phyloP scores from a whole-genome alignment of 345 rosid genomes.

The Bruguiera parviflora region DNA sequence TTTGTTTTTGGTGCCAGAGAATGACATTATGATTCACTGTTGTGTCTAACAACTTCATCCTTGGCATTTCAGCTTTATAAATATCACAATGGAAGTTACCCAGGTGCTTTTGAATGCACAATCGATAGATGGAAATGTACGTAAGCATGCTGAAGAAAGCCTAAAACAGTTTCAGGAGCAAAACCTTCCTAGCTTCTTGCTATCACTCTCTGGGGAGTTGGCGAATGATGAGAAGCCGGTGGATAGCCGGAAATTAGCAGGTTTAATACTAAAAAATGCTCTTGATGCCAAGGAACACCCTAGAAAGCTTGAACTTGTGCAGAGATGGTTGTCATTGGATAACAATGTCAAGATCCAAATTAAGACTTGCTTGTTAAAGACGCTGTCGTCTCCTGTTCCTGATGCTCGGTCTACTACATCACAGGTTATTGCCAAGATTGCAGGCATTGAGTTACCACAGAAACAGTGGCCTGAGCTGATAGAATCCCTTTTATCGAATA shows the following conservation, averaged over 20 bases:
- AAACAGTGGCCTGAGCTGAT: constrained; percentile 1
- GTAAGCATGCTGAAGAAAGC: background rate
- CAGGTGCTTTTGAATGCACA: background rate
- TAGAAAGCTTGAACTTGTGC: constrained; percentile 1
- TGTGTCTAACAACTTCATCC: too few relatives aligned
- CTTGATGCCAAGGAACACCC: constrained; percentile 1
- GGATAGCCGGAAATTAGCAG: background rate
- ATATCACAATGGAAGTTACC: background rate
- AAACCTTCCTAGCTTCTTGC: background rate
- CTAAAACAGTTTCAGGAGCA: background rate
- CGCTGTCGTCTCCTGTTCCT: background rate
- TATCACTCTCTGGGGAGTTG: background rate
- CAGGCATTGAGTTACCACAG: background rate
- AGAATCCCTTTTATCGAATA: background rate
- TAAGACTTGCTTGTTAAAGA: background rate
- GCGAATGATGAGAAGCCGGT: background rate
- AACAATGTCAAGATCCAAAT: background rate
- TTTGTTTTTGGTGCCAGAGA: too few relatives aligned
- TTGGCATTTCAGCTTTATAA: too few relatives aligned
- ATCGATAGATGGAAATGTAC: background rate
- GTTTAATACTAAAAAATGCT: background rate
- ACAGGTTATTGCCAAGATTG: constrained; percentile 2
- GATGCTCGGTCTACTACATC: background rate
- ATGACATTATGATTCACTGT: too few relatives aligned
- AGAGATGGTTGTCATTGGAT: background rate